Conservation (phyloP, 345 rosid species). For the Dipteronia sinensis region DNA sequence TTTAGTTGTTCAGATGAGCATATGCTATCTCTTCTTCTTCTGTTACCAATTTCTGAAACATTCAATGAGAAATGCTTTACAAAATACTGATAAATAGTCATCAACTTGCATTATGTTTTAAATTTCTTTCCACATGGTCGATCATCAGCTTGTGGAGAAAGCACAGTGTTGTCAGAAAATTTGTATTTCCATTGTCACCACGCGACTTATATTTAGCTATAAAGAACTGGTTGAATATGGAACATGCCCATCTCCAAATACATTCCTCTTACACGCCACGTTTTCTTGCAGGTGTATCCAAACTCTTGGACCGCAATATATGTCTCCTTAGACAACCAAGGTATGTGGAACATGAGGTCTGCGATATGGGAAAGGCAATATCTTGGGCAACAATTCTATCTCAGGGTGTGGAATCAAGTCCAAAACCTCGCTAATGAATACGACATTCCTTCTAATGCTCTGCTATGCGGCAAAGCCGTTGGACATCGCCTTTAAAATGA, state of each 20-base stretch:
- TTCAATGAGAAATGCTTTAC: too few species aligned
- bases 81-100: not conserved
- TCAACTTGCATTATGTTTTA: not conserved
- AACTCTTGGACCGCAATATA: slow-evolving; percentile 78
- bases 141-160: not conserved
- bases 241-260: not conserved
- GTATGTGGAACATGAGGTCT: slow-evolving; percentile 98
- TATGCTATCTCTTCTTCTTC: not conserved
- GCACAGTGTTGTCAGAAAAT: not conserved
- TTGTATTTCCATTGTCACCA: not conserved
- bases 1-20: not conserved
- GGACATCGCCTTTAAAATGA: slow-evolving; percentile 45
- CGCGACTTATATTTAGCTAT: not conserved
- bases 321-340: slow-evolving; percentile 88
- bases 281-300: slow-evolving; percentile 67
- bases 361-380: slow-evolving; percentile 88
- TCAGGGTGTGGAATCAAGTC: slow-evolving; percentile 66
- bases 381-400: slow-evolving; percentile 85
- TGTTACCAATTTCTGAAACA: not conserved
- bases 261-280: not conserved
- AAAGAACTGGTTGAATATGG: not conserved
- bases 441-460: slow-evolving; percentile 67
- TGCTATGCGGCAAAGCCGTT: slow-evolving; percentile 80
- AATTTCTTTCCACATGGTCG: not conserved
- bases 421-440: slow-evolving; percentile 72